Base-by-base conservation (phyloP, 371 early-diverging fungal genomes). In the Apophysomyces ossiformis region DNA sequence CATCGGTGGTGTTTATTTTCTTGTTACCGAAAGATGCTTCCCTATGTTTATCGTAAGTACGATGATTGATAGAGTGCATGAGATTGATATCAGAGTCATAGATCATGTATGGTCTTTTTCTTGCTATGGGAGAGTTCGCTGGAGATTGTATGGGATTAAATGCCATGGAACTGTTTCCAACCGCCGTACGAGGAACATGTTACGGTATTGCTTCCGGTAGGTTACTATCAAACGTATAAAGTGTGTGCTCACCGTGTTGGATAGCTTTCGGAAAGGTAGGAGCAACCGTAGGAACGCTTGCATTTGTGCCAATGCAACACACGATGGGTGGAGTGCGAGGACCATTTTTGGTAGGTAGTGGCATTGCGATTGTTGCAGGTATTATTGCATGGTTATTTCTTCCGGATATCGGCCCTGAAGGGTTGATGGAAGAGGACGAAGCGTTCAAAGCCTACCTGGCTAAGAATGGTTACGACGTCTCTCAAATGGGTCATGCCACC, bases 101-200 rank as follows among this genome's bases (percentile, higher is more conserved):
- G 57, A 73, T 87, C 39, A 75, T 85, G 65, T 87, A 87, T 57
- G 87, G 86, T 39, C 35, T 85, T 59, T 85, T 82, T 46, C 72
- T 85, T 67, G 75, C 80, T 47, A 71, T 82, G 44, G 84, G 82
- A 32, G 83, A 87, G 63, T 85, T 81, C 50, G 85, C 87, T 11
- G 87, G 87, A 58, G 78, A 83, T 37, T 78, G 77, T 58, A 72
- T 85, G 65, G 83, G 82, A n/a, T 69, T 83, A 13, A 79, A 82
- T 56, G 76, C 81, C 5, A 78, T 81, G 44, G 85, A 84, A 63
- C 32, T 76, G 26, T 76, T 66, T 39, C 86, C 86, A 18, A 86
- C 87, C 8, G 81, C 85, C 12, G 72, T 86, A 6, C 75, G 87
- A 59, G 87, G 87, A 16, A 84, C 84, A 11, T 76, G 78, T 58